Evolutionary conservation across 1,139 yeast species (phyloP), one percentile per base, ranked within the genome.

Genomic region (Protomyces macrosporus): DNA sequence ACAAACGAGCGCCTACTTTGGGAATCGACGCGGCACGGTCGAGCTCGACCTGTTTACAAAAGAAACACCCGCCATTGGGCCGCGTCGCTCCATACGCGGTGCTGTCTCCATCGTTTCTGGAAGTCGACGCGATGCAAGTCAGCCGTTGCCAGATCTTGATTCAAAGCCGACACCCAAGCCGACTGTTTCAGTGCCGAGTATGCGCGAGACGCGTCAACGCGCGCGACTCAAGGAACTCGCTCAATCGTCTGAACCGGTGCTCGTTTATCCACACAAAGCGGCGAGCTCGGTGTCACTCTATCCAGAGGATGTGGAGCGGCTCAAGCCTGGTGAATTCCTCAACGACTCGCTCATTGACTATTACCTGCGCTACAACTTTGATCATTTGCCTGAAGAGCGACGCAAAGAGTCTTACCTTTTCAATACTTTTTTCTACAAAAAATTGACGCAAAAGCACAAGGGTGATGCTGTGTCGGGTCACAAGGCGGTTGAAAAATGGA

Each of bases 341-440:
- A 78, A 78, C 68, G 81, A 78, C 64, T 75, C 75, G n/a, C 69
- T 78, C 59, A 72, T 78, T 58, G 75, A 74, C 63, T 78, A 78
- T 64, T 77, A 74, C 63, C 67, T 78, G 14, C 74, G 73, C 66
- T 69, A 69, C 33, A 54, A 53, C 40, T 58, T 51, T 35, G 62
- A 58, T 50, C 42, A 52, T 40, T 39, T 58, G 35, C 14, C 33
- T 4, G 56, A 34, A 14, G 40, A 50, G 53, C 58, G 55, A 33
- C 53, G 53, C 16, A 37, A 42, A 14, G 40, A 50, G n/a, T 34
- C 52, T 61, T 83, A 85, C 71, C 80, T 90, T 1, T 83, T 93
- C 74, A 89, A 90, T 71, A 87, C 97, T 0, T 95, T 89, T 72
- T 91, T 95, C 73, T 93, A 82, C 75, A 82, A 88, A 1, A 86